Base-by-base conservation (phyloP, 2,329 filamentous ascomycete species). In the Diplocarpon mali region DNA sequence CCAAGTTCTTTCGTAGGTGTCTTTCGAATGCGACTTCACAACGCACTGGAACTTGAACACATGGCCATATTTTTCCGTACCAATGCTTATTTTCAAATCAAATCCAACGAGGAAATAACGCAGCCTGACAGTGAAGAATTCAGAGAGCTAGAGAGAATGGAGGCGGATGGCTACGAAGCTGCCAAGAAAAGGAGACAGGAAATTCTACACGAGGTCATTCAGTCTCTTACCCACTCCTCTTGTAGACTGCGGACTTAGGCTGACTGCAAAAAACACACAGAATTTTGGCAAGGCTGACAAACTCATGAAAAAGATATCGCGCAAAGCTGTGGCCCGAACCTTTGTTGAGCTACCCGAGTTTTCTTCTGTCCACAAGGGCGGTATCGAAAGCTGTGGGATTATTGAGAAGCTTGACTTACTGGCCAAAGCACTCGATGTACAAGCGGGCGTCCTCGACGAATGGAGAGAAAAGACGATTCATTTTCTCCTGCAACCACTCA, bases 41-140 rank as follows among this genome's bases (percentile, higher is more conserved):
- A 70, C 15, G 80, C 85, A 2, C 68, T 95, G 14, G 87, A 94
- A 59, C 64, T 93, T 35, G 75, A 90, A 49, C 90, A 95, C 60
- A 79, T 82, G 52, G 86, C 83, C 27, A 71, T 78, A 1, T 95
- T 95, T 65, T 95, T 93, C 59, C 81, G 81, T 20, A 87, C 82
- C 12, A 95, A 88, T 54, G 83, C 80, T 0, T 80, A 81, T 53
- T 95, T 80, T 58, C 86, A 95, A 58, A 83, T 93, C 49, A 92
- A 89, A 58, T 75, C 77, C 0, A 76, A 89, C 45, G 62, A 74
- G 36, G 69, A 75, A 1, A 66, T 81, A 54, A 87, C 80, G 0
- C 60, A 67, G 16, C 76, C 80, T 1, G 77, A 78, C 5, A 85
- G 84, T 0, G 76, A 80, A 1, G 74, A 81, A 13, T 88, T 80